Base-by-base conservation (phyloP, 257 asterid genomes). In the Hygrophila difformis region DNA sequence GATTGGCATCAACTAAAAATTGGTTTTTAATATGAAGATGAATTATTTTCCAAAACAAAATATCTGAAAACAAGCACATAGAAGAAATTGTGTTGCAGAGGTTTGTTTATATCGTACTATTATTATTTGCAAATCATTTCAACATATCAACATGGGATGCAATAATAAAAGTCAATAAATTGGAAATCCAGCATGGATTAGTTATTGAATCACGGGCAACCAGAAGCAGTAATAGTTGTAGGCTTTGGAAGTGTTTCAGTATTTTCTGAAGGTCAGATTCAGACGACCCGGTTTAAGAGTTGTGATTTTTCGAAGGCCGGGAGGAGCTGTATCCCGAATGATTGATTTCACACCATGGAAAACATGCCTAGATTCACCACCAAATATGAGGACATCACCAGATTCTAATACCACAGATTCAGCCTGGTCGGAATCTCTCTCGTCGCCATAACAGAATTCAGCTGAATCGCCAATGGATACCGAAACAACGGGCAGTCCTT, bases 401-500 rank as follows among this genome's bases (percentile, higher is more conserved):
- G 92, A 77, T 53, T 73, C 71, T 37, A 82, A 69, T 13, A 55
- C 1, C 0, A 76, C 64, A 3, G 56, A 33, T 15, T 68, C 65
- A 1, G 83, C 84, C 63, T 68, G 51, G n/a, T 52, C 51, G 20
- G 41, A 59, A 55, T 73, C 78, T 50, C 91, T 74, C 17, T 55
- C 12, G 40, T 66, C 67, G 14, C 94, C 81, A 43, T 68, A 82
- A 6, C 76, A 52, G 47, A 82, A 78, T 60, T 76, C 79, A 2
- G 91, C 91, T 8, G 94, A 68, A 60, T 82, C 79, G 16, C 94
- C 94, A 44, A 79, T 18, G 0, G 87, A 79, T 15, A 79, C 4
- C 1, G 94, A 82, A 21, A 82, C 81, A 1, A 82, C 84, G 9
- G 91, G 91, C 14, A 82, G 44, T 55, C 84, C 74, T 59, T 44